Evolutionary conservation across 106 monocot genomes (phyloP).

Genomic region (Phalaenopsis aphrodite): DNA sequence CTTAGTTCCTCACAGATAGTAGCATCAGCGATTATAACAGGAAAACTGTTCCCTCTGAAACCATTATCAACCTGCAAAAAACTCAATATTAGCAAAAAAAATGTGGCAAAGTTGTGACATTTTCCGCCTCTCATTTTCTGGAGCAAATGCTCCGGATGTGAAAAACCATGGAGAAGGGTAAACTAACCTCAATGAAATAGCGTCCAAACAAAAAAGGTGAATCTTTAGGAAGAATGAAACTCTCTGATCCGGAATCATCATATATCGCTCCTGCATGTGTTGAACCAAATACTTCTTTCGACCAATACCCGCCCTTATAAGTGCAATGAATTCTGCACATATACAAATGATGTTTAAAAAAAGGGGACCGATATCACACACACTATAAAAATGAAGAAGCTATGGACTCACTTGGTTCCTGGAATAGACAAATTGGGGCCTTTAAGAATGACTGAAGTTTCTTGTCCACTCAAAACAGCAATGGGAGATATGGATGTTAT

Average conservation of each 20-base stretch:
- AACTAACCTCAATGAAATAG: slow-evolving; percentile 81
- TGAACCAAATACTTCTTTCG: slow-evolving; percentile 71
- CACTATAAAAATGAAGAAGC: background rate
- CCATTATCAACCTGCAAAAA: slow-evolving; percentile 84
- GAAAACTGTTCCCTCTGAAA: slow-evolving; percentile 95
- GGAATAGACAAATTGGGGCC: slow-evolving; percentile 81
- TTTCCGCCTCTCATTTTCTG: background rate
- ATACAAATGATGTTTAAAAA: slow-evolving; percentile 1
- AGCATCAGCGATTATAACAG: slow-evolving; percentile 72
- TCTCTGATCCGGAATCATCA: slow-evolving; percentile 74
- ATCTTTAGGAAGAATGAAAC: slow-evolving; percentile 62
- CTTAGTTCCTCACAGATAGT: slow-evolving; percentile 75
- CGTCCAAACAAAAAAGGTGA: slow-evolving; percentile 51
- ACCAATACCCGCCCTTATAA: slow-evolving; percentile 64
- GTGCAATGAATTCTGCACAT: slow-evolving; percentile 83
- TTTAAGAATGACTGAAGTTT: slow-evolving; percentile 58
- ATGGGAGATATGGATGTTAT: slow-evolving; percentile 72
- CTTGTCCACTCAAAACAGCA: slow-evolving; percentile 80
- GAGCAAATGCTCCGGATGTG: background rate
- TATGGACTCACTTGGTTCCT: slow-evolving; percentile 70
- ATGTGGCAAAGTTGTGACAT: background rate
- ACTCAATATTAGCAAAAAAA: background rate
- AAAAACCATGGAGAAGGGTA: background rate
- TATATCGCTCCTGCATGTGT: slow-evolving; percentile 66
- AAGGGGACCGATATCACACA: background rate